Evolutionary conservation across 2,329 filamentous ascomycete species (phyloP), one percentile per base, ranked within the genome.

Genomic region (Colletotrichum magnum): DNA sequence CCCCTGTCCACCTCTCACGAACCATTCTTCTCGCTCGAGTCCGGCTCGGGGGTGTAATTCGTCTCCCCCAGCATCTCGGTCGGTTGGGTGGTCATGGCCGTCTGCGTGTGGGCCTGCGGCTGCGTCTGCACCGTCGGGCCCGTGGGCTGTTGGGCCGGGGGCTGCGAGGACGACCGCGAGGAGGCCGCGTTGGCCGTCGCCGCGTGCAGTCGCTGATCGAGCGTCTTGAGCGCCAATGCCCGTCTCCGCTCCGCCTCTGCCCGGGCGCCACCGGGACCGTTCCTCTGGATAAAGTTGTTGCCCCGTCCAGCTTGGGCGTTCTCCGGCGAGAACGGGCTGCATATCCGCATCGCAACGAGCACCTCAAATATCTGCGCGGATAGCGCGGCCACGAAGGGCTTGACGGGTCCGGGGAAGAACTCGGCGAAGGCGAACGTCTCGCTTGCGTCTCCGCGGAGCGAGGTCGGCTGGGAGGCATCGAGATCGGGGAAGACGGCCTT

Each of bases 371-470:
- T 80, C 70, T 90, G 86, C 74, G 94, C 90, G 12, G 93, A 88
- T n/a, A 97, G 78, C 10, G 90, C 87, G 16, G 91, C 89, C 50
- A 98, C 87, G 15, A 93, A 84, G 0, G 94, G 93, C 78, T 98
- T 95, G 50, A 93, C 84, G 3, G 92, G 89, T 57, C 92, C 93
- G 0, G 96, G 96, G 83, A 98, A 98, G 85, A 99, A 97, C 75
- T 96, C 94, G 72, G 94, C 92, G 79, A 99, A 97, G 7, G 95
- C 93, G 78, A 99, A 99, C 0, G 95, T 97, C 81, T 99, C 96
- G 80, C 93, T 97, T 43, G 96, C 94, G 79, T 99, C 96, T 71
- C 96, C 96, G 72, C 92, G 93, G 74, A 97, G 89, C 9, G 87
- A 84, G 5, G 86, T 78, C 2, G 87, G 80, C 75, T 92, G 89